phyloP scores from a whole-genome alignment of 208 protist genomes.

The Leptomonas seymouri region DNA sequence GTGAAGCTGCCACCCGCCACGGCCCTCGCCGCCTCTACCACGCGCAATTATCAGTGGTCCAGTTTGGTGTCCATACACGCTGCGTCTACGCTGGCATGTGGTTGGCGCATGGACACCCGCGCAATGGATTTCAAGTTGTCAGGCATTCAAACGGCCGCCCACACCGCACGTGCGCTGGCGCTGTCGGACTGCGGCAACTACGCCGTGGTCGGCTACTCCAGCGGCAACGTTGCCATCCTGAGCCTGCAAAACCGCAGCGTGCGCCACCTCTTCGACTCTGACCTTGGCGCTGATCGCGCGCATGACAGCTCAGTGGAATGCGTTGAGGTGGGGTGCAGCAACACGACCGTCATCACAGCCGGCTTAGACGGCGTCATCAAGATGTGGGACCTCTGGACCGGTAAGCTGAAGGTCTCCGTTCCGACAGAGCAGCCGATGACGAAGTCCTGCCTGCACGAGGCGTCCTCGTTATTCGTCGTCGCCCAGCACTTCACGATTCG shows the following conservation, averaged over 20 bases:
- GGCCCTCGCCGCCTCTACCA: slow-evolving; percentile 58
- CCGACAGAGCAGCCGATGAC: slow-evolving; percentile 59
- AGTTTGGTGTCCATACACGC: slow-evolving; percentile 83
- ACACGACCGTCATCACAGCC: slow-evolving; percentile 73
- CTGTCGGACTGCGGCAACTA: slow-evolving; percentile 91
- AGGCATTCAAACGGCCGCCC: slow-evolving; percentile 62
- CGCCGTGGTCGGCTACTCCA: slow-evolving; percentile 86
- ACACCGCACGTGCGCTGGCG: slow-evolving; percentile 76
- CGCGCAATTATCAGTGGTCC: slow-evolving; percentile 89
- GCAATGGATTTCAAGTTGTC: slow-evolving; percentile 79
- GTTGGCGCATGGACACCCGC: slow-evolving; percentile 88
- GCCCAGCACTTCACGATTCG: slow-evolving; percentile 75
- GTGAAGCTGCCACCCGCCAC: slow-evolving; percentile 80
- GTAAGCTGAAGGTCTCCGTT: slow-evolving; percentile 44
- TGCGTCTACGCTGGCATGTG: slow-evolving; percentile 63
- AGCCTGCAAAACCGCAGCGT: slow-evolving; percentile 84
- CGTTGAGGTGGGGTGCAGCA: slow-evolving; percentile 78
- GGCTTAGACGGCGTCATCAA: slow-evolving; percentile 79
- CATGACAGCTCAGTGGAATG: slow-evolving; percentile 78
- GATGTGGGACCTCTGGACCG: slow-evolving; percentile 68
- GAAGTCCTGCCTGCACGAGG: slow-evolving; percentile 75
- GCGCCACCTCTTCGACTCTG: slow-evolving; percentile 71
- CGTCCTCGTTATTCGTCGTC: slow-evolving; percentile 72
- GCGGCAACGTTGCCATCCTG: slow-evolving; percentile 73
- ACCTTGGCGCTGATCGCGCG: slow-evolving; percentile 39